Evolutionary conservation across 2,329 filamentous ascomycete species (phyloP).

Genomic region (Cladophialophora carrionii): DNA sequence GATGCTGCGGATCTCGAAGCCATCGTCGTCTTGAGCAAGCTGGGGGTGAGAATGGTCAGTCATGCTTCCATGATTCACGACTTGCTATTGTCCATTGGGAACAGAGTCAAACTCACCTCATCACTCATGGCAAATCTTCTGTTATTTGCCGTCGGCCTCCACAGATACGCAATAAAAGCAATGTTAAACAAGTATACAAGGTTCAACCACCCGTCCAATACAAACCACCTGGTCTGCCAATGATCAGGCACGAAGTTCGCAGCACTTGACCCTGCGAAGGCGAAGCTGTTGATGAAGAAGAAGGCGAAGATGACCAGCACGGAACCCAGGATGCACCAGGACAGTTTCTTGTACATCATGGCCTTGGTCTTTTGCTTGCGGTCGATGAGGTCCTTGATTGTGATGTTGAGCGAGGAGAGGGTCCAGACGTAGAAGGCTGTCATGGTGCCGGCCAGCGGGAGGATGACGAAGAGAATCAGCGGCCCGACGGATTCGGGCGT

Average conservation of each 20-base stretch:
- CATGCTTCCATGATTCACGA: background rate
- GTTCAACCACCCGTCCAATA: constrained; percentile 96
- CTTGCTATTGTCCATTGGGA: background rate
- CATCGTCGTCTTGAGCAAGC: constrained; percentile 97
- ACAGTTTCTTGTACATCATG: constrained; percentile 95
- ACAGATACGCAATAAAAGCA: constrained; percentile 89
- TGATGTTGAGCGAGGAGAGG: constrained; percentile 88
- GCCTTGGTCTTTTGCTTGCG: constrained; percentile 93
- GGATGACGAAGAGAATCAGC: constrained; percentile 86
- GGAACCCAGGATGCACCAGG: constrained; percentile 93
- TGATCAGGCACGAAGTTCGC: constrained; percentile 93
- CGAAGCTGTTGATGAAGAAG: constrained; percentile 98
- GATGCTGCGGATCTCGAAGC: constrained; percentile 94
- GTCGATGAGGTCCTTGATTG: constrained; percentile 93
- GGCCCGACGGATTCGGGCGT: constrained; percentile 88
- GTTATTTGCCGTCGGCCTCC: constrained; percentile 96
- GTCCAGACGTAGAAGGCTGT: constrained; percentile 99
- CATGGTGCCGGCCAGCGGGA: constrained; percentile 86
- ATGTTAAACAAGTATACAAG: constrained; percentile 95
- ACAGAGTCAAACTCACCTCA: constrained; percentile 60
- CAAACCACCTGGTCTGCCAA: constrained; percentile 97
- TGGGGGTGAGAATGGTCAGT: constrained; percentile 40
- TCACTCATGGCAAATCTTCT: constrained; percentile 98
- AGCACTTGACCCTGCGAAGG: constrained; percentile 81
- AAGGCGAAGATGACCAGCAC: constrained; percentile 97